Percentiles rank a stretch among this genome's conserved stretches.
phyloP scores from a whole-genome alignment of 164 flowering plant species.

The Aristolochia fimbriata region DNA sequence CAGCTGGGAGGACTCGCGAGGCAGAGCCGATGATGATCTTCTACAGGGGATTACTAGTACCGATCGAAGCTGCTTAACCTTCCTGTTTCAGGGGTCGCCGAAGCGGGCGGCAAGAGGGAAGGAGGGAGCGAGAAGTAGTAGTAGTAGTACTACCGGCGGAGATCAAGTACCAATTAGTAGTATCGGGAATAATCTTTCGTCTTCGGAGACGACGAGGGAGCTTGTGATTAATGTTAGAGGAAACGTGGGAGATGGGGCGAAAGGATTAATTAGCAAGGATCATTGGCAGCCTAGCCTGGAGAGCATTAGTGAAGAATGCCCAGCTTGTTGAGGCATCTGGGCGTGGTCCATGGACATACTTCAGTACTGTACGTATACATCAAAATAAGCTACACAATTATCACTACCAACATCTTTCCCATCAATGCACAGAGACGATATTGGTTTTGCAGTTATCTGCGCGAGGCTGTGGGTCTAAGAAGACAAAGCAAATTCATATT shows the following conservation, averaged over 20 bases:
- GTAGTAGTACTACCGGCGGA: too few relatives aligned
- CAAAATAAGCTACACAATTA: too few relatives aligned
- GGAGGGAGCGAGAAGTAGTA: background rate
- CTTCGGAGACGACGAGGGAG: conserved; percentile 11
- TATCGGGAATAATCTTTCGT: too few relatives aligned
- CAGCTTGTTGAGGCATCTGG: too few relatives aligned
- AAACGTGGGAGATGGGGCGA: background rate
- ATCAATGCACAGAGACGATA: too few relatives aligned
- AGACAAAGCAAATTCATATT: too few relatives aligned
- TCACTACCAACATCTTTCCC: too few relatives aligned
- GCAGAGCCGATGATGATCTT: background rate
- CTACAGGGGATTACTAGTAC: background rate
- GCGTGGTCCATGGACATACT: too few relatives aligned
- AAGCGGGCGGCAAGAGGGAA: conserved; percentile 8
- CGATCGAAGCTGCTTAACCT: conserved; percentile 9
- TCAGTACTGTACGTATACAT: background rate
- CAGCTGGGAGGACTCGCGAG: background rate
- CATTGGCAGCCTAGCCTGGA: conserved; percentile 39
- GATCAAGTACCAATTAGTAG: too few relatives aligned
- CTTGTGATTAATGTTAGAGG: conserved; percentile 7
- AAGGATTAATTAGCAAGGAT: conserved; percentile 8
- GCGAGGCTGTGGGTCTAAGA: too few relatives aligned
- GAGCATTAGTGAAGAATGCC: conserved; percentile 25
- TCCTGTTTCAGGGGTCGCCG: conserved; percentile 13
- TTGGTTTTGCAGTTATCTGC: too few relatives aligned